These are phyloP conservation scores for Sisymbrium irio DNA, from an alignment of 345 rosid species.

Conservation along the genomic window DNA sequence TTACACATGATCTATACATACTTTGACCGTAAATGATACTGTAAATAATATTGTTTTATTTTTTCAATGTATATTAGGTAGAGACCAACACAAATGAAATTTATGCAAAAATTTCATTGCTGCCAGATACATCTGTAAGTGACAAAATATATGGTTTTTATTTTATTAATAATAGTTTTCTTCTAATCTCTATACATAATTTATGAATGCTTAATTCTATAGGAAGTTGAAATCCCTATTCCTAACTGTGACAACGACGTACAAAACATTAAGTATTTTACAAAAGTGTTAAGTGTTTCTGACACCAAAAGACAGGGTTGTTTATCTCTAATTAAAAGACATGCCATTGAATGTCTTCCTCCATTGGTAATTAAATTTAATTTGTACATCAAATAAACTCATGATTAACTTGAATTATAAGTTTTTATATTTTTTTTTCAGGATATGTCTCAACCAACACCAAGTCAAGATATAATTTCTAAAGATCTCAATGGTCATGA, in stretches of 20 bases:
- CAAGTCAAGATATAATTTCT: no score
- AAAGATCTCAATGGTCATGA: no score
- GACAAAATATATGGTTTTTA: no score
- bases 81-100: no score
- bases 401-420: no score
- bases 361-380: background rate
- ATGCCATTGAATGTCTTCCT: background rate
- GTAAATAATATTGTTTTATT: background rate
- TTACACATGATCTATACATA: background rate
- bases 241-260: background rate
- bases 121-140: slow-evolving; percentile 35
- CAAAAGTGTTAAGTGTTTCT: background rate
- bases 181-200: no score
- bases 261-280: background rate
- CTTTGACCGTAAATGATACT: no score
- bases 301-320: background rate
- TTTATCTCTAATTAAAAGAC: background rate
- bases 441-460: no score
- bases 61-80: background rate
- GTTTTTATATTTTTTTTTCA: no score
- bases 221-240: background rate
- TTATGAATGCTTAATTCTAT: no score
- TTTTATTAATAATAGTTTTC: no score
- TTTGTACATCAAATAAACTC: background rate
- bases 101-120: slow-evolving; percentile 29